Evolutionary conservation across 2,329 filamentous ascomycete genomes (phyloP), one percentile per base, ranked within the genome.

Genomic region (Zymoseptoria tritici): DNA sequence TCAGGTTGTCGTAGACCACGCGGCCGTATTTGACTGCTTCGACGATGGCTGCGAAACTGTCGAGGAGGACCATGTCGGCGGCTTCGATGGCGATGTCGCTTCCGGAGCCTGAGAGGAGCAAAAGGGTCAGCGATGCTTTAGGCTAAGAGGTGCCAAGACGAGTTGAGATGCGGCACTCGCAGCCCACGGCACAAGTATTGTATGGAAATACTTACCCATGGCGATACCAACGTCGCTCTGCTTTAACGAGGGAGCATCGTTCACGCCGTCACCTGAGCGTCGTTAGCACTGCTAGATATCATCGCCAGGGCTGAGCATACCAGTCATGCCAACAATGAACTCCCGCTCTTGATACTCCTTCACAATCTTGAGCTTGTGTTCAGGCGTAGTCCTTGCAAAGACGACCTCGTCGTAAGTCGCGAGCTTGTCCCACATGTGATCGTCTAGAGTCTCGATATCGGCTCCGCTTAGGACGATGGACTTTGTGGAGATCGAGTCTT

Each of bases 301-400:
- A 13, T 46, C 36, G 6, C n/a, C 36, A 4, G 16, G 13, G 7
- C 13, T n/a, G 16, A n/a, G n/a, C 13, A 46, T 46, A n/a, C 77
- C 77, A 4, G 77, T 79, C 77, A 79, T 81, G 6, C 78, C 82
- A 5, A 85, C 82, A 31, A 83, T 81, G 50, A 83, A 77, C 4
- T 82, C 78, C 8, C 82, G 78, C 0, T 79, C 74, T 69, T 90
- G 88, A 62, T 91, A 86, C 70, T 89, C 87, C 29, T 83, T 83
- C n/a, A 92, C 88, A 62, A 91, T 91, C 36, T 87, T 84, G 6
- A 91, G 81, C 71, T 92, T 92, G 70, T 91, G 88, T 68, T 91
- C 88, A 0, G 88, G 88, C 0, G 88, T 91, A 0, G 88, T 91
- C 11, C 87, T 80, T 0, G 88, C 85, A 70, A 91, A 91, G 11